phyloP scores from a whole-genome alignment of 495 filamentous ascomycete genomes.

The Tuber umbilicatum region DNA sequence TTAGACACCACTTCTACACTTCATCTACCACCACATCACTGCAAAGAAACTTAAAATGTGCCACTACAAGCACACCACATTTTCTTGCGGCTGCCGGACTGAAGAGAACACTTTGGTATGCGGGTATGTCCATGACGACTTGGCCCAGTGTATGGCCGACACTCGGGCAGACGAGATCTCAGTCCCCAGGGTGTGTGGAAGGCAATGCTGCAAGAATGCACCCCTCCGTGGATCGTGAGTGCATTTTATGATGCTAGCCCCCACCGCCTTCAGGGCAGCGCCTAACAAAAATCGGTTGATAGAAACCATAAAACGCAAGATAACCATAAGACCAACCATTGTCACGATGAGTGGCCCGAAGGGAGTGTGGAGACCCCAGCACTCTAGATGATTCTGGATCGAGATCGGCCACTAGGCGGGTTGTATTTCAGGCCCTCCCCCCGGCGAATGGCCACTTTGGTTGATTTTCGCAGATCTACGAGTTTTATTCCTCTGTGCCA shows the following conservation, averaged over 20 bases:
- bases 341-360: constrained; percentile 23
- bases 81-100: constrained; percentile 26
- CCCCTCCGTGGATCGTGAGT: constrained; percentile 18
- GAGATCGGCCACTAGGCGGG: not conserved
- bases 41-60: constrained; percentile 18
- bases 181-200: constrained; percentile 24
- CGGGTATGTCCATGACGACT: constrained; percentile 32
- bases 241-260: not conserved
- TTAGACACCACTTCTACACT: not conserved
- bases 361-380: constrained; percentile 15
- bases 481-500: not conserved
- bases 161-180: constrained; percentile 26
- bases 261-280: not conserved
- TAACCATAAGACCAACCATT: constrained; percentile 18
- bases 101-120: constrained; percentile 32
- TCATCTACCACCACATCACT: not conserved
- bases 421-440: not conserved
- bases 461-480: not conserved
- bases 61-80: constrained; percentile 31
- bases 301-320: constrained; percentile 19
- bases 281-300: constrained; percentile 14
- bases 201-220: constrained; percentile 18
- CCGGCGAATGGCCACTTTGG: not conserved
- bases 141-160: constrained; percentile 31
- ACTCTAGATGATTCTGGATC: constrained; percentile 10